phyloP scores from a whole-genome alignment of 116 monocot species.

The Iris pallida region DNA sequence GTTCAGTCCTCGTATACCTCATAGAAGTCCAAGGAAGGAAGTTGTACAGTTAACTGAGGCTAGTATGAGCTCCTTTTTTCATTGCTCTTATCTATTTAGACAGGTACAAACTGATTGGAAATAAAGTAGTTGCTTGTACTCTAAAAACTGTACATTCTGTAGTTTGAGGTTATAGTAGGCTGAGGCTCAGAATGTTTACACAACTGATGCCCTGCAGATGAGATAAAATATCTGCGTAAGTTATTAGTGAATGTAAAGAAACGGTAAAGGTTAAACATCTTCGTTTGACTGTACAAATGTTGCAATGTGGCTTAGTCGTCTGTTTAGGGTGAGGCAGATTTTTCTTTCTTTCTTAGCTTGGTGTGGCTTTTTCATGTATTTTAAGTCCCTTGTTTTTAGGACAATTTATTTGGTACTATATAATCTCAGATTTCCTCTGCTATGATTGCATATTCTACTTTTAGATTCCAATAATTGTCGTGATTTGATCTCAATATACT shows the following conservation, averaged over 20 bases:
- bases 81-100: constrained; percentile 17
- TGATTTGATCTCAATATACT: no score
- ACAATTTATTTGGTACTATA: no score
- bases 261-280: constrained; percentile 12
- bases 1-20: constrained; percentile 20
- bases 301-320: constrained; percentile 22
- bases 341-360: constrained; percentile 1
- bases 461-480: no score
- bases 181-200: constrained; percentile 3
- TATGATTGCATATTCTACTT: no score
- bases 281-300: constrained; percentile 47
- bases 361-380: neutral
- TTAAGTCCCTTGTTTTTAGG: no score
- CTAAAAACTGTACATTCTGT: constrained; percentile 34
- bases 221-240: constrained; percentile 7
- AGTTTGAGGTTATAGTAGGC: constrained; percentile 22
- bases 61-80: constrained; percentile 22
- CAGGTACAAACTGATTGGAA: constrained; percentile 11
- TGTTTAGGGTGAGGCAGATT: constrained; percentile 9
- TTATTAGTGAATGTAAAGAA: constrained; percentile 31
- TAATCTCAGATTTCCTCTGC: no score
- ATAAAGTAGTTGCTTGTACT: constrained; percentile 22
- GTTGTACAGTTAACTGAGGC: constrained; percentile 40
- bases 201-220: constrained; percentile 16
- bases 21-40: constrained; percentile 3